A percentile compares a stretch with the other conserved stretches of the same genome.
phyloP scores from a whole-genome alignment of 2,329 filamentous ascomycete species.

The Knufia fluminis region DNA sequence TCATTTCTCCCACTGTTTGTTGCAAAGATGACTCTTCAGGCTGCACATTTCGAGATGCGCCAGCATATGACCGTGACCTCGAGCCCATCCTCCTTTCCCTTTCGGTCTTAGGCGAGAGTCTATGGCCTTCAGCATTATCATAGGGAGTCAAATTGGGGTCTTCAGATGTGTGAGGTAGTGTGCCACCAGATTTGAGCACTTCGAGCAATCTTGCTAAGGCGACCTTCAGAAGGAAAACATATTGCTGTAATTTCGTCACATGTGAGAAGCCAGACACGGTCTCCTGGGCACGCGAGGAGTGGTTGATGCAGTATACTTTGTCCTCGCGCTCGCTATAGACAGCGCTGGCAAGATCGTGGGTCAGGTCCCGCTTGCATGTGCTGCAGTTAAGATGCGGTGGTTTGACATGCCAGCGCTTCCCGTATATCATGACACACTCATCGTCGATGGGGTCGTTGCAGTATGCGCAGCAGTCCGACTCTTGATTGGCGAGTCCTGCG shows the following conservation, averaged over 20 bases:
- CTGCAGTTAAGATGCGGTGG: slow-evolving; percentile 57
- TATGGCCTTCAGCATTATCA: slow-evolving; percentile 56
- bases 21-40: slow-evolving; percentile 73
- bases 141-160: slow-evolving; percentile 61
- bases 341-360: slow-evolving; percentile 58
- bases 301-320: slow-evolving; percentile 58
- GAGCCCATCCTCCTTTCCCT: slow-evolving; percentile 53
- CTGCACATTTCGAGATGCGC: slow-evolving; percentile 49
- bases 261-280: slow-evolving; percentile 56
- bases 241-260: slow-evolving; percentile 83
- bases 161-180: slow-evolving; percentile 66
- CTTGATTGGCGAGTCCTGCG: slow-evolving; percentile 58
- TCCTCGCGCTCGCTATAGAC: slow-evolving; percentile 60
- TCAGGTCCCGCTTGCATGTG: slow-evolving; percentile 66
- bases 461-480: slow-evolving; percentile 72
- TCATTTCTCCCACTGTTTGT: slow-evolving; percentile 91
- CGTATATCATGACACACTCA: slow-evolving; percentile 68
- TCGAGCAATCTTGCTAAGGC: slow-evolving; percentile 82
- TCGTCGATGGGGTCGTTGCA: slow-evolving; percentile 90
- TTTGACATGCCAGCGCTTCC: slow-evolving; percentile 72
- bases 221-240: slow-evolving; percentile 84
- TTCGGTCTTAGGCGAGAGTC: slow-evolving; percentile 40
- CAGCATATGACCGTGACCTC: slow-evolving; percentile 65
- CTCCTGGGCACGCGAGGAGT: slow-evolving; percentile 44
- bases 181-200: slow-evolving; percentile 74